phyloP scores from a whole-genome alignment of 2,329 filamentous ascomycete species.

The Xylariaceae sp. region DNA sequence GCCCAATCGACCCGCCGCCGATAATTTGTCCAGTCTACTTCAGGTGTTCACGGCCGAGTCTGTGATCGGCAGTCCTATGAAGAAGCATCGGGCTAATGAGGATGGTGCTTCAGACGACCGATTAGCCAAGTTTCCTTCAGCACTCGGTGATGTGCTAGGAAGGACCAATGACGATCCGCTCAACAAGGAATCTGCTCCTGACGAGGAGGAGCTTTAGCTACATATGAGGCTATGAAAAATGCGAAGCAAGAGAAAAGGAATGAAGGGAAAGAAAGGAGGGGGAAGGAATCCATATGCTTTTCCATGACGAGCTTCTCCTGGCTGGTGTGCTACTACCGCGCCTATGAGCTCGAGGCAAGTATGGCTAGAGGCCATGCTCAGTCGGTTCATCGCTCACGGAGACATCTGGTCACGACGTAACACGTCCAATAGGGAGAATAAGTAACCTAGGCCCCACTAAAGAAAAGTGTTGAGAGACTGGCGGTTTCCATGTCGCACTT shows the following conservation, averaged over 20 bases:
- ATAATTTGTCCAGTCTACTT: constrained; percentile 36
- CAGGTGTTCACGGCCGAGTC: constrained; percentile 44
- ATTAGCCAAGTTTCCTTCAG: constrained; percentile 34
- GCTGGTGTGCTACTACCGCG: neutral
- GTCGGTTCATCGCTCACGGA: neutral
- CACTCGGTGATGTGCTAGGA: constrained; percentile 39
- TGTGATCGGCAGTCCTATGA: constrained; percentile 63
- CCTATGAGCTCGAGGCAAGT: neutral
- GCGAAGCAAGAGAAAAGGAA: neutral
- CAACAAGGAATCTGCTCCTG: constrained; percentile 21
- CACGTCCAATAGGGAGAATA: neutral
- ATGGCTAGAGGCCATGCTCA: neutral
- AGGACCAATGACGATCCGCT: constrained; percentile 28
- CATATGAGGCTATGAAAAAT: neutral
- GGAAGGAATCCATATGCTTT: too few species aligned
- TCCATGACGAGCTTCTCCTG: neutral
- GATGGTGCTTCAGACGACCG: constrained; percentile 42
- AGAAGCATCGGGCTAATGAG: constrained; percentile 65
- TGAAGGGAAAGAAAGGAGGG: neutral
- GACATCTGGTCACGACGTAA: neutral
- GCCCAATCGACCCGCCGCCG: constrained; percentile 31
- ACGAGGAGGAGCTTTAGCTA: constrained; percentile 31
- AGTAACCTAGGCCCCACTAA: neutral
- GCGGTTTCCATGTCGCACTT: neutral
- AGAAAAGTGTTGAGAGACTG: neutral